Base-by-base conservation (phyloP, 768 basidiomycete species). In the Leucocoprinus birnbaumii region DNA sequence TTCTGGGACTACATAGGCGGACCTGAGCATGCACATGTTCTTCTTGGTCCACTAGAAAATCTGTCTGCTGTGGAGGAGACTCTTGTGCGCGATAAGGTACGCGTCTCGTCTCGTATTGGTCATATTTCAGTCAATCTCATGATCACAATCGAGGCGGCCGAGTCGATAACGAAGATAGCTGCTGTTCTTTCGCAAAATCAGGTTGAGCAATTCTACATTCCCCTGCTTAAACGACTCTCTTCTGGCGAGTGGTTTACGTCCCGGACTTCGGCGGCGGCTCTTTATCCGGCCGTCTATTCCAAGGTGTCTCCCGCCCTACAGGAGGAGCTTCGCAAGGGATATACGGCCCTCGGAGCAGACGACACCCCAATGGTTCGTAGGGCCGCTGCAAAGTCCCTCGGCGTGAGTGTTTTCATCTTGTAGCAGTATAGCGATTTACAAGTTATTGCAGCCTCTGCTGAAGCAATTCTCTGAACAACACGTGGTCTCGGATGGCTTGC, bases 221-320 rank as follows among this genome's bases (percentile, higher is more conserved):
- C 97, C 49, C 80, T 99, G 52, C 70, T 98, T 56, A 89, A 87
- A 66, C 85, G 94, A 51, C 80, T 99, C 49, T 87, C 94, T 2
- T 82, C 83, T 55, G 97, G 95, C 56, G 96, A 98, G 72, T 99
- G 97, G 97, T 98, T 98, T 76, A 98, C 97, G 11, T 95, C 94
- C 4, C 84, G 97, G 55, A 97, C 94, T 38, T 98, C 96, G 21
- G 91, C 96, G 37, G 94, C 94, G 56, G 91, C 96, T 8, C 80
- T 99, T 18, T 98, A 91, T 71, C 83, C 94, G 14, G 86, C 94
- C 11, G 91, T 93, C 31, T 99, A 98, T 68, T 74, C 84, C 26
- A 88, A 87, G 66, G 89, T 88, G 19, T 82, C 88, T 2, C 72
- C 85, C 13, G 63, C 75, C 38, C 73, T 87, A 56, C 91, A 94